A percentile compares a stretch with the other conserved stretches of the same genome.
phyloP scores from a whole-genome alignment of 352 stramenopile species.

The Globisporangium abappressorium region DNA sequence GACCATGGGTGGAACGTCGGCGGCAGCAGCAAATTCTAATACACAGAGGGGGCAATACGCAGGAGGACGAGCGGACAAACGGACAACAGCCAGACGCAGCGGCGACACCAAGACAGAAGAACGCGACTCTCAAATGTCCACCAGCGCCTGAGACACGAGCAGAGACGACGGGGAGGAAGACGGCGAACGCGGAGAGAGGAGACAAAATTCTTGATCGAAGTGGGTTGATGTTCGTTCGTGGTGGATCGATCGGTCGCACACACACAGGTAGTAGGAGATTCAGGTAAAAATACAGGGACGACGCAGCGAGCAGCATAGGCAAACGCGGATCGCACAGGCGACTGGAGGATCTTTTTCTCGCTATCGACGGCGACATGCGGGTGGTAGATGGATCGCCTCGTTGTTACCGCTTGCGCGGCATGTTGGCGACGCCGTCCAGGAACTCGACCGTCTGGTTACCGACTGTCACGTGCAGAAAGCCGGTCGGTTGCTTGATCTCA shows the following conservation, averaged over 20 bases:
- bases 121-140: neutral
- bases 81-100: neutral
- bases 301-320: neutral
- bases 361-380: neutral
- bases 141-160: neutral
- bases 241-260: neutral
- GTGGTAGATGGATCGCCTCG: neutral
- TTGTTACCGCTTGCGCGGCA: slow-evolving; percentile 74
- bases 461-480: slow-evolving; percentile 73
- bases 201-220: slow-evolving; percentile 11
- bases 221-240: neutral
- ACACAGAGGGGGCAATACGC: slow-evolving; percentile 4
- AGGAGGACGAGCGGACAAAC: neutral
- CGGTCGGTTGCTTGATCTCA: slow-evolving; percentile 80
- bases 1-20: slow-evolving; percentile 8
- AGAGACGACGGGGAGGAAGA: neutral
- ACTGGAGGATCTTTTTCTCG: neutral
- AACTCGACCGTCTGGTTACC: slow-evolving; percentile 86
- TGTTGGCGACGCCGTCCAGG: slow-evolving; percentile 77
- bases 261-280: slow-evolving; percentile 2
- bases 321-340: neutral
- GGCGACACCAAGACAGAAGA: neutral
- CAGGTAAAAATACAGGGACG: slow-evolving; percentile 7
- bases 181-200: slow-evolving; percentile 7
- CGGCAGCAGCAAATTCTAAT: slow-evolving; percentile 11